These are phyloP conservation scores for Cupressus sempervirens DNA, from an alignment of 75 land plant species.

Conservation along the genomic window DNA sequence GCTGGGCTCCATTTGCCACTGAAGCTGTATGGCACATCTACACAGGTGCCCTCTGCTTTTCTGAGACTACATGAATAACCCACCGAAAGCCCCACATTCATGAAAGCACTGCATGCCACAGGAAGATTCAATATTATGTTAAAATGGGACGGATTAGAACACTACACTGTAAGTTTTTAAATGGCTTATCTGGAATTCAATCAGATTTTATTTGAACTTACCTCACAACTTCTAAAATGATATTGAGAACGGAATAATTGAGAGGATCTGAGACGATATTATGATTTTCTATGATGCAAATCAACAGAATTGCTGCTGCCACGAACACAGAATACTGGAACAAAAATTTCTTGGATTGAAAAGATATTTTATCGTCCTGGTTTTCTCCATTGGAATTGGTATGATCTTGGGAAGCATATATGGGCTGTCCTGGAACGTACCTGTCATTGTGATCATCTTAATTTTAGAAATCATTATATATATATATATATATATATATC, in stretches of 20 bases:
- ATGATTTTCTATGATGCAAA: no score
- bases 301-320: not conserved
- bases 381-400: not conserved
- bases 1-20: slow-evolving; percentile 34
- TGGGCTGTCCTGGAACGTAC: not conserved
- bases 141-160: not conserved
- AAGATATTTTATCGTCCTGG: not conserved
- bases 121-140: not conserved
- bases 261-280: no score
- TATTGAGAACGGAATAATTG: no score
- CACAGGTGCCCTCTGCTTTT: slow-evolving; percentile 1
- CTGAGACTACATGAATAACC: slow-evolving; percentile 30
- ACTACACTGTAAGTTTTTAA: not conserved
- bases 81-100: slow-evolving; percentile 36
- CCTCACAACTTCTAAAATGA: no score
- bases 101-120: slow-evolving; percentile 27
- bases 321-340: not conserved
- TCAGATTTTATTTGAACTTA: not conserved
- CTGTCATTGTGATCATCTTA: not conserved
- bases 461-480: no score
- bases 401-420: not conserved
- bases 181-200: not conserved
- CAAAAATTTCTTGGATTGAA: not conserved
- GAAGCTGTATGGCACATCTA: slow-evolving; percentile 28
- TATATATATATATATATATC: no score